Percentiles rank a stretch among this genome's conserved stretches.
Conservation (phyloP, 2,329 filamentous ascomycete genomes). For the Beauveria bassiana region DNA sequence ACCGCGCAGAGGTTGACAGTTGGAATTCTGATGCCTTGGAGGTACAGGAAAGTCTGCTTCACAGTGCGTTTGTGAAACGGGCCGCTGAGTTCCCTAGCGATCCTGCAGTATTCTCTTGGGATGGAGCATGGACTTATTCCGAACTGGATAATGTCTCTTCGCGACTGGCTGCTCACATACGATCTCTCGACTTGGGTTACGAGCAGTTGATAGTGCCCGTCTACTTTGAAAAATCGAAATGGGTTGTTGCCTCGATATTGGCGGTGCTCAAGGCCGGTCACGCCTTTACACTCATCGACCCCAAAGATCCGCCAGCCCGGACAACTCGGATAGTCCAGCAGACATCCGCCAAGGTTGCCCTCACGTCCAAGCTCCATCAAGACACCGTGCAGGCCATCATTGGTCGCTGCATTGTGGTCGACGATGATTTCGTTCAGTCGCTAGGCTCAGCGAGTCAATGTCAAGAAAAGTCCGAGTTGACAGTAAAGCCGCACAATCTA, state of each 20-base stretch:
- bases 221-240: conserved; percentile 1
- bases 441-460: neutral
- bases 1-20: neutral
- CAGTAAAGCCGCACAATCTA: neutral
- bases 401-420: neutral
- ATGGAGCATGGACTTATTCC: conserved; percentile 12
- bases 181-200: neutral
- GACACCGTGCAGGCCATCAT: neutral
- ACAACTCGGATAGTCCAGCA: neutral
- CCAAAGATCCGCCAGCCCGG: neutral
- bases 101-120: neutral
- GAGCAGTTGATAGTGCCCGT: conserved; percentile 14
- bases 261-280: neutral
- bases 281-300: neutral
- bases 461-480: neutral
- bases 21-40: neutral
- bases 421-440: neutral
- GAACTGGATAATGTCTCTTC: conserved; percentile 11
- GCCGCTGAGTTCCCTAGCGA: neutral
- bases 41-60: neutral
- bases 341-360: neutral
- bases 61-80: neutral
- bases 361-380: neutral
- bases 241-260: neutral
- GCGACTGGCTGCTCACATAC: conserved; percentile 4